phyloP scores from a whole-genome alignment of 108 stramenopile species.

The Pseudonitzschia delicatissima region DNA sequence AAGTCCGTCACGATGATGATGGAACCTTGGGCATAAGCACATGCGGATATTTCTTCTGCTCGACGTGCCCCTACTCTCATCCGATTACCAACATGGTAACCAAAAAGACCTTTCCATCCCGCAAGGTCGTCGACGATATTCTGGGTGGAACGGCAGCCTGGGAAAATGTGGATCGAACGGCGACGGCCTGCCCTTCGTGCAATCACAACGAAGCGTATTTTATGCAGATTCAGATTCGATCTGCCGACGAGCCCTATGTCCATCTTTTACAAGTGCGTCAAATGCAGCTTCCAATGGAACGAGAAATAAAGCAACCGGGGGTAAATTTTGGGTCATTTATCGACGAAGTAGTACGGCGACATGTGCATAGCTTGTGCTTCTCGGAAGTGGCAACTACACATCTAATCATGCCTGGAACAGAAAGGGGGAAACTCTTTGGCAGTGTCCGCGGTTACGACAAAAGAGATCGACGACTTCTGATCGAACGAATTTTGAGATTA shows the following conservation, averaged over 20 bases:
- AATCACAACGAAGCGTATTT: conserved; percentile 92
- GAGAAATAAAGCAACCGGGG: conserved; percentile 67
- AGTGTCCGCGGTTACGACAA: no score
- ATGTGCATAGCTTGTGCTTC: no score
- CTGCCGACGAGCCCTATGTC: conserved; percentile 76
- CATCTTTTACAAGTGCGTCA: conserved; percentile 94
- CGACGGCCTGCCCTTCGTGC: conserved; percentile 88
- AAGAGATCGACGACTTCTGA: no score
- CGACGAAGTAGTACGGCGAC: no score
- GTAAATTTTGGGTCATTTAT: not conserved
- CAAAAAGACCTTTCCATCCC: conserved; percentile 56
- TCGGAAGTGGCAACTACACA: no score
- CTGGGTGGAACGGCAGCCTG: conserved; percentile 96
- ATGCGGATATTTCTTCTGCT: conserved; percentile 59
- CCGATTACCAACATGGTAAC: conserved; percentile 49
- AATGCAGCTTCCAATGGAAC: conserved; percentile 89
- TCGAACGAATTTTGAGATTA: no score
- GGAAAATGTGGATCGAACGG: conserved; percentile 97
- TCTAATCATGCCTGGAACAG: no score
- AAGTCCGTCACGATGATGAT: conserved; percentile 40
- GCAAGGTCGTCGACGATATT: conserved; percentile 95
- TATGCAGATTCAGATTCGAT: conserved; percentile 98
- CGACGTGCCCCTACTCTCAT: conserved; percentile 82
- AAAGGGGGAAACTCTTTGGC: no score
- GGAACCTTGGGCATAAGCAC: conserved; percentile 1